Conservation (phyloP, 202 grass and related monocot species). For the Bolboschoenoplectus hybrid region DNA sequence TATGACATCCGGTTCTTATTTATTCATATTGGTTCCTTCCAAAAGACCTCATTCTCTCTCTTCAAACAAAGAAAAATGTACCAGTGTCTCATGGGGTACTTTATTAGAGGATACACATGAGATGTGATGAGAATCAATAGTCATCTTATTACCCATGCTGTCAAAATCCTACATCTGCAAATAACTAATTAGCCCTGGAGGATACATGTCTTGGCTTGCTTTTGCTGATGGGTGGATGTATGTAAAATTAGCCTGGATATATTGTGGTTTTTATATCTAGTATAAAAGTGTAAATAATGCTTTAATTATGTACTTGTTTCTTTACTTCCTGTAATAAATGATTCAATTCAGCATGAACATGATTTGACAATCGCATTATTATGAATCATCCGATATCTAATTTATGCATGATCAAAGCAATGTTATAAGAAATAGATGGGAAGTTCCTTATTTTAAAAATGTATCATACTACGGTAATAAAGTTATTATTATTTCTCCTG, state of each 20-base stretch:
- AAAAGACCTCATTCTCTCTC: background rate
- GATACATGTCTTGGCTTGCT: background rate
- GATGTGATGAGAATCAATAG: background rate
- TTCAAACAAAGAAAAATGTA: background rate
- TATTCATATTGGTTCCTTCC: background rate
- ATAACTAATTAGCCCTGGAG: background rate
- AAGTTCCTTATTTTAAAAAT: background rate
- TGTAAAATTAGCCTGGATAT: background rate
- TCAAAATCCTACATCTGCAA: background rate
- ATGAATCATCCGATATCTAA: background rate
- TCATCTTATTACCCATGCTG: background rate
- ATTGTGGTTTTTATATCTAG: background rate
- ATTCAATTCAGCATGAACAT: background rate
- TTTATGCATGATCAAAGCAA: background rate
- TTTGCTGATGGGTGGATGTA: background rate
- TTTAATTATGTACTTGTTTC: background rate
- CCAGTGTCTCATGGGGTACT: background rate
- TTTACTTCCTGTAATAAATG: background rate
- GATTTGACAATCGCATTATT: background rate
- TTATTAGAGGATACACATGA: background rate
- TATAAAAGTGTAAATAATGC: background rate
- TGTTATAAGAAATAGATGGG: background rate
- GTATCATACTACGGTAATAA: no score
- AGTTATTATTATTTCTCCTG: no score
- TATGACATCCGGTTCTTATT: background rate